phyloP scores from a whole-genome alignment of 257 asterid genomes.

The Solanum chilense region DNA sequence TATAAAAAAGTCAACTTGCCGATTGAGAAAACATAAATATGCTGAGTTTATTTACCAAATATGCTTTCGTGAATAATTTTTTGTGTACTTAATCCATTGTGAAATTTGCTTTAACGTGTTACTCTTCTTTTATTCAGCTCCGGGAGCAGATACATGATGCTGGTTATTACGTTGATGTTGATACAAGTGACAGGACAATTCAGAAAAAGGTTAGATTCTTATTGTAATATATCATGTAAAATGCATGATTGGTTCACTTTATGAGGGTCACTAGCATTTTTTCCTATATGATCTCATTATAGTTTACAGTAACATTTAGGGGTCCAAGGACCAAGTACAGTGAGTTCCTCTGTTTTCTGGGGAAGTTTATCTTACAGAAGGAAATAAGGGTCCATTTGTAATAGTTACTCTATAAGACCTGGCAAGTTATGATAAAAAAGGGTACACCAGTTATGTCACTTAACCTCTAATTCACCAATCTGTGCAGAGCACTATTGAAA shows the following conservation, averaged over 20 bases:
- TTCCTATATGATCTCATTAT: not conserved
- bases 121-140: slow-evolving; percentile 29
- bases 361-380: not conserved
- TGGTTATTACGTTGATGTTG: slow-evolving; percentile 82
- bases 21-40: not conserved
- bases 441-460: not conserved
- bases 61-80: not conserved
- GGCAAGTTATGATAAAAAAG: not conserved
- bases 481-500: not conserved
- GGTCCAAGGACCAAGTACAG: not conserved
- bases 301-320: not conserved
- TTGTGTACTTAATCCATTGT: not conserved
- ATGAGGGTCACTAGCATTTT: not conserved
- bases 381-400: not conserved
- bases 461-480: not conserved
- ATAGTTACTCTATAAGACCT: not conserved
- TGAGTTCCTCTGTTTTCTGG: not conserved
- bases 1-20: not conserved
- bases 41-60: not conserved
- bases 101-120: not conserved
- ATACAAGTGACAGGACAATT: slow-evolving; percentile 78
- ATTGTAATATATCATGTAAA: not conserved
- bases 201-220: slow-evolving; percentile 59
- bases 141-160: slow-evolving; percentile 62
- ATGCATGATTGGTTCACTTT: not conserved